These are phyloP conservation scores for Pneumocystis wakefieldiae DNA, from an alignment of 1,139 yeast genomes.

Conservation along the genomic window DNA sequence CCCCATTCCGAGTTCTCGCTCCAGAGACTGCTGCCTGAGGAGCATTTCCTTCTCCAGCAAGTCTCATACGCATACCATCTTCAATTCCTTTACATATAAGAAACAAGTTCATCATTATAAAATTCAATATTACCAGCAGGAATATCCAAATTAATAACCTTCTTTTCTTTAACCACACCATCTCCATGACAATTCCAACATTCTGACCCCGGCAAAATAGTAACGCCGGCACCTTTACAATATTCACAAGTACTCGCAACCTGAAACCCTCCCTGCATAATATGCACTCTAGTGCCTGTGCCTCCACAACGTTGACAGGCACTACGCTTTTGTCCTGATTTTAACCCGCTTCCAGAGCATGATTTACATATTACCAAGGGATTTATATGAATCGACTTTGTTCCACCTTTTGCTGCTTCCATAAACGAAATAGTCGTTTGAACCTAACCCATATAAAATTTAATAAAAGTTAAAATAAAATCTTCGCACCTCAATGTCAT, in stretches of 20 bases:
- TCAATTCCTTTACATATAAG: slow-evolving; percentile 27
- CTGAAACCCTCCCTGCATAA: slow-evolving; percentile 84
- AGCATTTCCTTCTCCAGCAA: slow-evolving; percentile 83
- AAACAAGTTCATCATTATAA: background rate
- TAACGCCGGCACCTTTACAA: slow-evolving; percentile 83
- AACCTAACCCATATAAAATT: slow-evolving; percentile 19
- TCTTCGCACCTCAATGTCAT: slow-evolving; percentile 48
- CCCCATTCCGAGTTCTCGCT: slow-evolving; percentile 42
- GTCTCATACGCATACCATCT: slow-evolving; percentile 73
- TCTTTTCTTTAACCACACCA: slow-evolving; percentile 59
- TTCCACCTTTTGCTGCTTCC: slow-evolving; percentile 71
- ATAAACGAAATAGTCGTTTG: slow-evolving; percentile 60
- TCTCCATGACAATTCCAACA: slow-evolving; percentile 77
- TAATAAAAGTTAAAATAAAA: background rate
- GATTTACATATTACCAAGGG: slow-evolving; percentile 65
- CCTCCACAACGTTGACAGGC: slow-evolving; percentile 88
- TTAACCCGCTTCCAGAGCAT: slow-evolving; percentile 76
- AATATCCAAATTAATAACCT: slow-evolving; percentile 60
- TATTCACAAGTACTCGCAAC: slow-evolving; percentile 85
- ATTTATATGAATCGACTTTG: slow-evolving; percentile 51
- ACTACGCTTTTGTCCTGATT: slow-evolving; percentile 55
- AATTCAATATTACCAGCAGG: slow-evolving; percentile 47
- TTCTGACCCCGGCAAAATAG: slow-evolving; percentile 49
- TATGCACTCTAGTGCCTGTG: slow-evolving; percentile 76
- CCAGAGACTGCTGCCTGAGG: slow-evolving; percentile 30